phyloP scores from a whole-genome alignment of 108 stramenopile species.

The Schizochytrium sp. region DNA sequence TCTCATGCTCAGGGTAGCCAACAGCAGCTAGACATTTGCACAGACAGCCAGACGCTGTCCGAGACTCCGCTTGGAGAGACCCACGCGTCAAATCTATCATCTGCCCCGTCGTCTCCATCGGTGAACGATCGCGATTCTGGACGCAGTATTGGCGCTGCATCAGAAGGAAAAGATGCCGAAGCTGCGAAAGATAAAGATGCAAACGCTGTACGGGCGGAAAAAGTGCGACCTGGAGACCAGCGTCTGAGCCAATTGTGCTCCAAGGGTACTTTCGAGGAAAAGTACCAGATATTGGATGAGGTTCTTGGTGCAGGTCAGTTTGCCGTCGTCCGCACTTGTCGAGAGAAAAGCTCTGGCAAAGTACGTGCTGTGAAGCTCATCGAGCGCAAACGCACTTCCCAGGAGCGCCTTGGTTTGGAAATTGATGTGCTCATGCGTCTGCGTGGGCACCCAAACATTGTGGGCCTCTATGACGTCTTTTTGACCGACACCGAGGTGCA shows the following conservation, averaged over 20 bases:
- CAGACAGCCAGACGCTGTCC: no score
- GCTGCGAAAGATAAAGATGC: no score
- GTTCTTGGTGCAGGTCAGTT: background rate
- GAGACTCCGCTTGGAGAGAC: no score
- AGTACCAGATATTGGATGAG: background rate
- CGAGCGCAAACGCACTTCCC: background rate
- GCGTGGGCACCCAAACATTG: constrained; percentile 24
- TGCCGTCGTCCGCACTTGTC: background rate
- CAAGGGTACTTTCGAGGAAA: background rate
- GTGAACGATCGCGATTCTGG: no score
- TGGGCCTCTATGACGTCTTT: constrained; percentile 18
- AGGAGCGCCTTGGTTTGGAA: background rate
- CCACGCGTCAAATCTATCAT: no score
- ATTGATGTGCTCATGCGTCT: constrained; percentile 9
- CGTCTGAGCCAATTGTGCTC: background rate
- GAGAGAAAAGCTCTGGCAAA: background rate
- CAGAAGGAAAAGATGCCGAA: no score
- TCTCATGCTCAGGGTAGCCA: no score
- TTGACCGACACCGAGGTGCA: background rate
- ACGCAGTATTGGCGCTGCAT: no score
- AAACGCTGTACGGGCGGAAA: no score
- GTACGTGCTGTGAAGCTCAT: constrained; percentile 24
- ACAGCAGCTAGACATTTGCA: no score
- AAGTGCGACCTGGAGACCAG: background rate
- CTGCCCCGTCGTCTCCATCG: no score